Evolutionary conservation across 352 stramenopile genomes (phyloP).

Genomic region (Globisporangium orthogonon): DNA sequence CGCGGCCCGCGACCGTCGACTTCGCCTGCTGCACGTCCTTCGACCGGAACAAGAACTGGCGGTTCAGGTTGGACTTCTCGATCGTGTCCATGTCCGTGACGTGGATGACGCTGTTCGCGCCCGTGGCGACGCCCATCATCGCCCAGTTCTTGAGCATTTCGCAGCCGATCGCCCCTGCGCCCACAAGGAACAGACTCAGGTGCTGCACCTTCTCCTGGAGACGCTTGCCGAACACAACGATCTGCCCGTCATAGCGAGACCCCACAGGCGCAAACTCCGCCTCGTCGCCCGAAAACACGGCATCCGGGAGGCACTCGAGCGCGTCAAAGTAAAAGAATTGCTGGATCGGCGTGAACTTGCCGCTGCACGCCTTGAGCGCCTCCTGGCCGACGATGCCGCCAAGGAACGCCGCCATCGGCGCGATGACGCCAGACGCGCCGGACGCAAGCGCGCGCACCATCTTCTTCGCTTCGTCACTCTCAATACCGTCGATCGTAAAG

Average conservation of each 20-base stretch:
- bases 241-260: constrained; percentile 91
- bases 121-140: constrained; percentile 96
- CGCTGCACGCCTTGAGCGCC: constrained; percentile 97
- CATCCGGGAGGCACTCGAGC: constrained; percentile 93
- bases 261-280: constrained; percentile 62
- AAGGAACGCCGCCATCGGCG: constrained; percentile 95
- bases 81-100: constrained; percentile 99
- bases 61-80: constrained; percentile 98
- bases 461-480: constrained; percentile 62
- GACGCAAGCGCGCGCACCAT: constrained; percentile 76
- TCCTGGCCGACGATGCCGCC: constrained; percentile 97
- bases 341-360: constrained; percentile 98
- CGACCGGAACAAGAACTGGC: constrained; percentile 98
- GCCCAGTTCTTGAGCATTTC: constrained; percentile 99
- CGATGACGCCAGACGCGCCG: constrained; percentile 89
- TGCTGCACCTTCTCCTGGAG: constrained; percentile 82
- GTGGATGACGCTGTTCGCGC: constrained; percentile 83
- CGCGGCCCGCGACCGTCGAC: constrained; percentile 89
- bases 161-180: constrained; percentile 98
- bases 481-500: constrained; percentile 54
- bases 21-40: constrained; percentile 97
- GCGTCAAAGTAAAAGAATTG: constrained; percentile 99
- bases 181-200: constrained; percentile 96
- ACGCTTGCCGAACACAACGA: constrained; percentile 84
- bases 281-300: constrained; percentile 31